phyloP scores from a whole-genome alignment of 768 basidiomycete species.

The Trametes cinnabarina region DNA sequence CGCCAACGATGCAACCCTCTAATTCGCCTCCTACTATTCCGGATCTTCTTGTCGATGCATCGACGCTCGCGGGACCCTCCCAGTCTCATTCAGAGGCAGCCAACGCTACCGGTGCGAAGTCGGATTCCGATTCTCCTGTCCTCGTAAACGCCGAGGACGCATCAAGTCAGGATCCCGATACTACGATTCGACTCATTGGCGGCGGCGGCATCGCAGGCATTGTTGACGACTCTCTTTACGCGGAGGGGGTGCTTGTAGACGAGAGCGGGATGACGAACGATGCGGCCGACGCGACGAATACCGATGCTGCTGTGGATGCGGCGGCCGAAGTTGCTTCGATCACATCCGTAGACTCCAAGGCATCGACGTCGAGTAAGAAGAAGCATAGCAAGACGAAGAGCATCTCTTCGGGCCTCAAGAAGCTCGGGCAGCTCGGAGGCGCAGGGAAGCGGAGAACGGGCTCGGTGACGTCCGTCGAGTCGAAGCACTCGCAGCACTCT shows the following conservation, averaged over 20 bases:
- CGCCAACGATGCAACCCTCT: conserved; percentile 2
- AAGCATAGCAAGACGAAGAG: conserved; percentile 59
- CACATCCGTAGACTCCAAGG: conserved; percentile 36
- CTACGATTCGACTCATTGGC: conserved; percentile 60
- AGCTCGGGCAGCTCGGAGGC: conserved; percentile 44
- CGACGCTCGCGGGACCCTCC: conserved; percentile 7
- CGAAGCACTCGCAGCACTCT: conserved; percentile 20
- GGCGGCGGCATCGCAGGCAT: conserved; percentile 47
- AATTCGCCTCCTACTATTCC: background rate
- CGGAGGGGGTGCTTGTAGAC: conserved; percentile 35
- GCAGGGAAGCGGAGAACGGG: conserved; percentile 52
- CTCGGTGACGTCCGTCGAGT: conserved; percentile 47
- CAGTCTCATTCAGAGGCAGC: background rate
- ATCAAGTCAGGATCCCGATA: conserved; percentile 28
- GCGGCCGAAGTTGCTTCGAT: conserved; percentile 27
- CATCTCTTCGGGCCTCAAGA: conserved; percentile 55
- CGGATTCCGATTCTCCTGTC: conserved; percentile 26
- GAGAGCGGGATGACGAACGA: conserved; percentile 33
- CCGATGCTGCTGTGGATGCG: conserved; percentile 24
- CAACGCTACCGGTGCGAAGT: conserved; percentile 5
- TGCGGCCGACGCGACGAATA: background rate
- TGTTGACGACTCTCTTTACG: conserved; percentile 30
- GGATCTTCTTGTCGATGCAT: conserved; percentile 11
- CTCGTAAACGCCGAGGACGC: conserved; percentile 23
- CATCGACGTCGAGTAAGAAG: conserved; percentile 28